These are phyloP conservation scores for Entonaema liquescens DNA, from an alignment of 495 filamentous ascomycete species.

Conservation along the genomic window DNA sequence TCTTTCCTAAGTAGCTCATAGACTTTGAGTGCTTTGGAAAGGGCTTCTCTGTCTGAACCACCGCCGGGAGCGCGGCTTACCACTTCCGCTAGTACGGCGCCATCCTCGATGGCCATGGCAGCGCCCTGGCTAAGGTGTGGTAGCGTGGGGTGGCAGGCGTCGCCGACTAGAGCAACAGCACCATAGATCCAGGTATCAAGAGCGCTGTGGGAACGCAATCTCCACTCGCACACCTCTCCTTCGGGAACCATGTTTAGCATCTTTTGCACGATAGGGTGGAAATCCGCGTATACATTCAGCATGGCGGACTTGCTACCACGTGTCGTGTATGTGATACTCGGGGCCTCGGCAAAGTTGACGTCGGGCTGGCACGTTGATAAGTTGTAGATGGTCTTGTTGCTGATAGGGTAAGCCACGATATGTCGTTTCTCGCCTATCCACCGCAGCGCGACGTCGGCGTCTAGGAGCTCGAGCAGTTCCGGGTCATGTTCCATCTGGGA, in stretches of 20 bases:
- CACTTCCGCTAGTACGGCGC: conserved; percentile 73
- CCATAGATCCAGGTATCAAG: conserved; percentile 76
- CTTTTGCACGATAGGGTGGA: conserved; percentile 74
- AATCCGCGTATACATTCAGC: conserved; percentile 72
- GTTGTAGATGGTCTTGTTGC: conserved; percentile 80
- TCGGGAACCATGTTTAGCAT: conserved; percentile 83
- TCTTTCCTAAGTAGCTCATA: conserved; percentile 79
- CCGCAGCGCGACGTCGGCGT: conserved; percentile 71
- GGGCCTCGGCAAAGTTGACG: conserved; percentile 73
- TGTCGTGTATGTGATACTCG: conserved; percentile 80
- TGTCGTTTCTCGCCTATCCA: conserved; percentile 83
- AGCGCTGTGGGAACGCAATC: conserved; percentile 73
- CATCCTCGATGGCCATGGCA: conserved; percentile 86
- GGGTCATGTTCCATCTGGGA: conserved; percentile 72
- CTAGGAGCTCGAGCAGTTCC: conserved; percentile 72
- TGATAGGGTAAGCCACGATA: conserved; percentile 85
- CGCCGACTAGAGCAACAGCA: conserved; percentile 74
- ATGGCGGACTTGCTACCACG: conserved; percentile 73
- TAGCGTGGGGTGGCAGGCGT: conserved; percentile 82
- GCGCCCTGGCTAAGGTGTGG: conserved; percentile 83
- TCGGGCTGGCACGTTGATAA: conserved; percentile 79
- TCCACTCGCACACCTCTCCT: conserved; percentile 83
- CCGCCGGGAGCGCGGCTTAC: conserved; percentile 62
- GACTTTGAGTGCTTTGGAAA: conserved; percentile 71
- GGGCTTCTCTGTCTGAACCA: conserved; percentile 59